Percentiles rank a stretch among this genome's conserved stretches.
Evolutionary conservation across 1,284 basidiomycete species (phyloP).

Genomic region (Golubevia sp.): DNA sequence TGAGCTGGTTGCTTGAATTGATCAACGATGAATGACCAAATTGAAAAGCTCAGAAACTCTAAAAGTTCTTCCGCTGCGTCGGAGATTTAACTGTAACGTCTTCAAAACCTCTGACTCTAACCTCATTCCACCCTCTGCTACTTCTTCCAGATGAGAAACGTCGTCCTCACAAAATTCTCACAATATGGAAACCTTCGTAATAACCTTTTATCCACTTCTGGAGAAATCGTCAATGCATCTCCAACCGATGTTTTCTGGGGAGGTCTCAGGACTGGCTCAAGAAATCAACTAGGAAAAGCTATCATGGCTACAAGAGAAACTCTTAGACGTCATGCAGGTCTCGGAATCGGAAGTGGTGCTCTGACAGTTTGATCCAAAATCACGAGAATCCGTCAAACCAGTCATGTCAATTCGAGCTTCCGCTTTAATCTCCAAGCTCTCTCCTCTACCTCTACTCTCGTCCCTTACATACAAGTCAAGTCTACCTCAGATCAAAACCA

Average conservation of each 20-base stretch:
- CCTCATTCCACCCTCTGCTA: background rate
- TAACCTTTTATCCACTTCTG: slow-evolving; percentile 29
- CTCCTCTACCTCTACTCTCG: background rate
- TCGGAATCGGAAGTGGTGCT: slow-evolving; percentile 31
- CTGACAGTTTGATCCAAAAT: slow-evolving; percentile 18
- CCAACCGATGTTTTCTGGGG: slow-evolving; percentile 50
- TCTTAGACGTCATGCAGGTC: slow-evolving; percentile 17
- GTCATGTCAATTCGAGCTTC: background rate
- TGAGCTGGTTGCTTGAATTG: slow-evolving; percentile 18
- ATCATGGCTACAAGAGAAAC: slow-evolving; percentile 31
- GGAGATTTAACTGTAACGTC: background rate
- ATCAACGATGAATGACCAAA: background rate
- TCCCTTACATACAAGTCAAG: background rate
- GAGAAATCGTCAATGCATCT: slow-evolving; percentile 27
- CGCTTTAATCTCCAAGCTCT: background rate
- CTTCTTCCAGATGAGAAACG: slow-evolving; percentile 5
- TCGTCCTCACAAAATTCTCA: slow-evolving; percentile 33
- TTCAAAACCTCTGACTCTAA: too few species aligned
- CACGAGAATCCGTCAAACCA: background rate
- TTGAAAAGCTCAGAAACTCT: background rate
- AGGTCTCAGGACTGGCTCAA: slow-evolving; percentile 13
- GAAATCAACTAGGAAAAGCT: slow-evolving; percentile 38
- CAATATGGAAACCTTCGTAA: slow-evolving; percentile 20
- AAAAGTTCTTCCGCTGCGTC: background rate
- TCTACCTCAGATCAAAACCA: too few species aligned